These are phyloP conservation scores for Saitozyma podzolica DNA, from an alignment of 768 basidiomycete genomes.

Conservation along the genomic window DNA sequence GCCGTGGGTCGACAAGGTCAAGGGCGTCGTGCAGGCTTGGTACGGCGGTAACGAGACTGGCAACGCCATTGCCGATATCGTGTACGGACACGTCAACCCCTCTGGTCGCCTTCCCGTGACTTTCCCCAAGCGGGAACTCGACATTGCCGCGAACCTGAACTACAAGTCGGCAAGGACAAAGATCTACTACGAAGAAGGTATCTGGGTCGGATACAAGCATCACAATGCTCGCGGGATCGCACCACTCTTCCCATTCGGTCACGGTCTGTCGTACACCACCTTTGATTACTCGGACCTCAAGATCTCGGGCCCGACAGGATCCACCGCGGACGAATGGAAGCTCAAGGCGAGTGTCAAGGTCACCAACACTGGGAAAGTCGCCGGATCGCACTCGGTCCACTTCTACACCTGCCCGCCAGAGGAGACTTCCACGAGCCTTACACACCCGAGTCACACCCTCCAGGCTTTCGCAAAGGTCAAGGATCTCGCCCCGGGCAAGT, in stretches of 20 bases:
- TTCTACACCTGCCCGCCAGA: conserved; percentile 59
- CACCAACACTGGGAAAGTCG: conserved; percentile 60
- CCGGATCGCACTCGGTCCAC: conserved; percentile 68
- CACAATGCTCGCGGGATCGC: conserved; percentile 61
- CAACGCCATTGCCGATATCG: conserved; percentile 49
- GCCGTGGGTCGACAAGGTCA: conserved; percentile 67
- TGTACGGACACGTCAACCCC: conserved; percentile 49
- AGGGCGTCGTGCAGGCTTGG: conserved; percentile 61
- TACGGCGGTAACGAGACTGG: conserved; percentile 50
- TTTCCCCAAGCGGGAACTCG: conserved; percentile 63
- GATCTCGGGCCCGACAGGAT: conserved; percentile 41
- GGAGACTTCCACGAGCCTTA: conserved; percentile 28
- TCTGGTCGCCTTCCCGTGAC: conserved; percentile 52
- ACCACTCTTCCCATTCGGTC: conserved; percentile 72
- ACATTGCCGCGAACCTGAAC: conserved; percentile 65
- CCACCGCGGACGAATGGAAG: conserved; percentile 28
- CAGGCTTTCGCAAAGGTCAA: conserved; percentile 58
- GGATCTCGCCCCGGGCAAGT: conserved; percentile 49
- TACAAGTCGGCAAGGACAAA: conserved; percentile 50
- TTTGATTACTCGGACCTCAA: conserved; percentile 62
- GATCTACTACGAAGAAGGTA: conserved; percentile 38
- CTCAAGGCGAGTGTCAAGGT: conserved; percentile 50
- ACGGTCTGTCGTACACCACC: conserved; percentile 72
- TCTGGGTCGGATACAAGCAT: conserved; percentile 57
- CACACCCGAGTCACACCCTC: conserved; percentile 52